Conservation (phyloP, 225 moss, liverwort and hornwort genomes). For the Straminergon stramineum region DNA sequence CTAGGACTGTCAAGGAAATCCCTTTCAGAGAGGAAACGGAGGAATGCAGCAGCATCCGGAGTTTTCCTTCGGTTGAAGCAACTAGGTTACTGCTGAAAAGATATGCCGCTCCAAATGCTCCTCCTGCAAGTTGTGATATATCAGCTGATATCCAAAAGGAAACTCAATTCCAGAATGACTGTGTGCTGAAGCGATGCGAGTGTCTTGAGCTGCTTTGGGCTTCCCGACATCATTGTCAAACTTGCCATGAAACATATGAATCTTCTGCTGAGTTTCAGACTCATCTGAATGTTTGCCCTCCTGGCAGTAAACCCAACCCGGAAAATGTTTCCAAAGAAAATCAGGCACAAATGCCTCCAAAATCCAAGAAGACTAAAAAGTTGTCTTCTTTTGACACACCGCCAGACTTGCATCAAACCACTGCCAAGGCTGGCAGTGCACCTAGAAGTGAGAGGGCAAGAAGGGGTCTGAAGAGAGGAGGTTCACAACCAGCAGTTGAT, state of each 20-base stretch:
- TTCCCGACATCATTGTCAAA: constrained; percentile 57
- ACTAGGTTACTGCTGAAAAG: constrained; percentile 52
- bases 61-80: constrained; percentile 47
- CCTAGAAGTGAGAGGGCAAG: constrained; percentile 29
- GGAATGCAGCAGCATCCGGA: background rate
- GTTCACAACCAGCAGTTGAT: constrained; percentile 17
- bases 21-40: background rate
- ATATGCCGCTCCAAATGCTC: constrained; percentile 28
- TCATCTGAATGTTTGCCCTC: constrained; percentile 44
- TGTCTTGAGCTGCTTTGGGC: constrained; percentile 85
- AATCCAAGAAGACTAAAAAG: constrained; percentile 36
- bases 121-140: background rate
- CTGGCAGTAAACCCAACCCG: constrained; percentile 14
- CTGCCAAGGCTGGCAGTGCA: constrained; percentile 18
- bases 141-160: constrained; percentile 11
- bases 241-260: constrained; percentile 74
- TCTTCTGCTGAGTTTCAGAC: constrained; percentile 48
- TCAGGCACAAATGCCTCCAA: constrained; percentile 17
- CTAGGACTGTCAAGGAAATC: constrained; percentile 4
- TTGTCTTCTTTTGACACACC: constrained; percentile 32
- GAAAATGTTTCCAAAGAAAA: constrained; percentile 21
- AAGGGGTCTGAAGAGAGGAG: constrained; percentile 25
- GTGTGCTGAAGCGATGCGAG: constrained; percentile 51
- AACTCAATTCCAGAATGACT: constrained; percentile 9
- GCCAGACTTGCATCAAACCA: constrained; percentile 18